Evolutionary conservation across 768 basidiomycete species (phyloP).

Genomic region (Collybia sordida): DNA sequence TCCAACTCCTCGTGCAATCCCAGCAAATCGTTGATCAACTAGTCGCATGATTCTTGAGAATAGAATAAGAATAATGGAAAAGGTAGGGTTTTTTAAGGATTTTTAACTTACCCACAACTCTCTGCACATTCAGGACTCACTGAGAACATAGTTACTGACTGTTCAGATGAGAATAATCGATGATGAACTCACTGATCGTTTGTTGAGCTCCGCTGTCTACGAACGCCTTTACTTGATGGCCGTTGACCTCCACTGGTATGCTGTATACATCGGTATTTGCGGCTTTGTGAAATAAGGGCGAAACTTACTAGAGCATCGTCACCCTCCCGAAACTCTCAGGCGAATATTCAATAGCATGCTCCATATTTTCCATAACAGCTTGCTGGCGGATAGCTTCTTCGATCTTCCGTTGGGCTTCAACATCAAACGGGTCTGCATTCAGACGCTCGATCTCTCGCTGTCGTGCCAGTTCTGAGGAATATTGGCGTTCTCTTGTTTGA

Average conservation of each 20-base stretch:
- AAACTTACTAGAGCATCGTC: slow-evolving; percentile 91
- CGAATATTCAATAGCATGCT: slow-evolving; percentile 90
- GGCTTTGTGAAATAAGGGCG: background rate
- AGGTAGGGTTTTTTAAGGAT: background rate
- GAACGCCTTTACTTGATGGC: slow-evolving; percentile 88
- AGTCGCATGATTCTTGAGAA: slow-evolving; percentile 83
- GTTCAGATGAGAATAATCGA: background rate
- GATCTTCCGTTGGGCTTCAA: slow-evolving; percentile 90
- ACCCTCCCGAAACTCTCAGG: slow-evolving; percentile 95
- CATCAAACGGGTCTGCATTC: slow-evolving; percentile 86
- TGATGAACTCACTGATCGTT: slow-evolving; percentile 78
- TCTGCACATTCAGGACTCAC: slow-evolving; percentile 94
- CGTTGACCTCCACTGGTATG: slow-evolving; percentile 91
- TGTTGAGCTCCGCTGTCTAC: slow-evolving; percentile 98
- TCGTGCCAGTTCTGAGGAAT: slow-evolving; percentile 50
- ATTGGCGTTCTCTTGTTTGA: slow-evolving; percentile 56
- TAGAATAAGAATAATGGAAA: slow-evolving; percentile 1
- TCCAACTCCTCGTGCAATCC: slow-evolving; percentile 92
- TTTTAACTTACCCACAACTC: slow-evolving; percentile 74
- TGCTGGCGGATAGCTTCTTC: slow-evolving; percentile 92
- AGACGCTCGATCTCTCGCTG: slow-evolving; percentile 66
- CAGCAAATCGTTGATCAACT: slow-evolving; percentile 81
- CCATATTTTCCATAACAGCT: slow-evolving; percentile 88
- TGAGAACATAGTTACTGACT: slow-evolving; percentile 23
- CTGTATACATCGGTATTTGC: slow-evolving; percentile 33